phyloP scores from a whole-genome alignment of 23 red algal genomes.

The Cyanidioschyzon merolae region DNA sequence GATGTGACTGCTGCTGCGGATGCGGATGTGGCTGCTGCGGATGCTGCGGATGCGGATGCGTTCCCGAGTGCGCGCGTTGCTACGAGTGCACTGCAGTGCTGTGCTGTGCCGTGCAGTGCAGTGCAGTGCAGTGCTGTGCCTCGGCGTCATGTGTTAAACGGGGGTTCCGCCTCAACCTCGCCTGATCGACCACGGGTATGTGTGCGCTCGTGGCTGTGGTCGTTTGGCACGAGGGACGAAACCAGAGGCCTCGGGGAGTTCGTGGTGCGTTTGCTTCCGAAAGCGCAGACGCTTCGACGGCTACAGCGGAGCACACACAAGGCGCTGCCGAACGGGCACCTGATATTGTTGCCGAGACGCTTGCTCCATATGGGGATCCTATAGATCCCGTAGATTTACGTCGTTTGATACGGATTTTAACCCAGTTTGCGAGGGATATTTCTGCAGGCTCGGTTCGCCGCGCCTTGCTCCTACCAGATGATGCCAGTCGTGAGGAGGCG shows the following conservation, averaged over 20 bases:
- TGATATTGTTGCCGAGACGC: neutral
- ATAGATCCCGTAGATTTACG: neutral
- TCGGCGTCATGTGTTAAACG: no score
- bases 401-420: neutral
- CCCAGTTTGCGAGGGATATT: neutral
- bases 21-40: no score
- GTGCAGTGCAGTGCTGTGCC: no score
- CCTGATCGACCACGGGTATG: neutral
- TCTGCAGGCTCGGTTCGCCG: neutral
- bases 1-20: no score
- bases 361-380: neutral
- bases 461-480: neutral
- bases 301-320: neutral
- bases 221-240: neutral
- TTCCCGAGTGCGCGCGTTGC: no score
- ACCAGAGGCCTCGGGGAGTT: neutral
- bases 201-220: neutral
- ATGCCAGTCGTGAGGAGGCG: neutral
- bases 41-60: no score
- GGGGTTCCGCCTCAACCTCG: no score
- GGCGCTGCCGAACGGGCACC: neutral
- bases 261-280: neutral
- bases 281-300: no score
- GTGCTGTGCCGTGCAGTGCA: no score
- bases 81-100: no score